These are phyloP conservation scores for Nephelium lappaceum DNA, from an alignment of 345 rosid species.

Conservation along the genomic window DNA sequence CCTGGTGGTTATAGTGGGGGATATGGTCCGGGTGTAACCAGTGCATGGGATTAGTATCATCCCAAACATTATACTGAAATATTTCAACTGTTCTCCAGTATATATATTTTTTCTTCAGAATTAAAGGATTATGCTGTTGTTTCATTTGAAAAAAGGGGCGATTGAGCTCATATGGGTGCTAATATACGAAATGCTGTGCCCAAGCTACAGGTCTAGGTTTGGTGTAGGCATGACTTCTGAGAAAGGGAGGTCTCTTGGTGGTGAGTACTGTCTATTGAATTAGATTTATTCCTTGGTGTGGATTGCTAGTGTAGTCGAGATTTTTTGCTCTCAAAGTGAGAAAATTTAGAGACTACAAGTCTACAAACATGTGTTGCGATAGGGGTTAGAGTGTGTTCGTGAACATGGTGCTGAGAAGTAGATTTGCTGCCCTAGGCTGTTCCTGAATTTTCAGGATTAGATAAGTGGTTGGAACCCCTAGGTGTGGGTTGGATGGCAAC, in stretches of 20 bases:
- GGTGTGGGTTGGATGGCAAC: no score
- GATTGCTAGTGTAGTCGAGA: not conserved
- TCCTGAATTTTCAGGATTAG: not conserved
- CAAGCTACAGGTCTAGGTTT: not conserved
- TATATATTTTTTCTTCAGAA: conserved; percentile 14
- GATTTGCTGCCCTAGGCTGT: not conserved
- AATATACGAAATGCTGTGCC: not conserved
- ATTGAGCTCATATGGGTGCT: not conserved
- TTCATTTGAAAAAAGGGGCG: no score
- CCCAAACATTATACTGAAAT: conserved; percentile 8
- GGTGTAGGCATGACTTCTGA: not conserved
- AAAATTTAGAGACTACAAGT: no score
- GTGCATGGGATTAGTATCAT: conserved; percentile 56
- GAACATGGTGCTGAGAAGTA: not conserved
- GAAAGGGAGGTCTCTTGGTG: not conserved
- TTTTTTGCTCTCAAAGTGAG: not conserved
- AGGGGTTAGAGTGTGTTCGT: no score
- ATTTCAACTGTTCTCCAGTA: not conserved
- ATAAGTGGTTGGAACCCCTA: not conserved
- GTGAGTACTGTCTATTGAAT: not conserved
- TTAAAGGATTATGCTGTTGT: conserved; percentile 1
- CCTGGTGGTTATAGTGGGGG: conserved; percentile 30
- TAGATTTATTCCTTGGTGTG: not conserved
- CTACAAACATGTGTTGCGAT: no score
- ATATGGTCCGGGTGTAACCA: conserved; percentile 36